Percentiles rank a stretch among this genome's conserved stretches.
Evolutionary conservation across 176 grass and related monocot genomes (phyloP).

Genomic region (Alopecurus myosuroides): DNA sequence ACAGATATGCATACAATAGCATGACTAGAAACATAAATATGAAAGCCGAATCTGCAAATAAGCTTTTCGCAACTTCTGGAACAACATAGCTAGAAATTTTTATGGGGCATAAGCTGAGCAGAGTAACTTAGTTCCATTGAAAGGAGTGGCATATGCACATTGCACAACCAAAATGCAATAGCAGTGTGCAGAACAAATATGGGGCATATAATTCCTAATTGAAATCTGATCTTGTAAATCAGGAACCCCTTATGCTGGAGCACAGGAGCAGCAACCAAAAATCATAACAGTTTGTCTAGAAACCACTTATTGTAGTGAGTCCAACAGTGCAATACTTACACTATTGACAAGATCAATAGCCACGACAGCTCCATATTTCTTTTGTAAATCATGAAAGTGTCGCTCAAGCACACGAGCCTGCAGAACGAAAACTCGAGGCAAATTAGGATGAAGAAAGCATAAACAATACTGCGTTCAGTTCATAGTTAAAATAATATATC

Average conservation of each 20-base stretch:
- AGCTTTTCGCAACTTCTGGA: not conserved
- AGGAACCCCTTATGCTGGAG: not conserved
- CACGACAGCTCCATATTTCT: conserved; percentile 83
- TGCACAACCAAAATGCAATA: not conserved
- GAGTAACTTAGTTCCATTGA: not conserved
- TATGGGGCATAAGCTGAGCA: not conserved
- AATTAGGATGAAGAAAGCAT: conserved; percentile 13
- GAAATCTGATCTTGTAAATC: not conserved
- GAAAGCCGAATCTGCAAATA: not conserved
- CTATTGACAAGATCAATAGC: conserved; percentile 85
- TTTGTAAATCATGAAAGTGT: conserved; percentile 80
- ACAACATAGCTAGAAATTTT: not conserved
- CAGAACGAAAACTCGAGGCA: conserved; percentile 2
- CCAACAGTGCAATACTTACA: conserved; percentile 33
- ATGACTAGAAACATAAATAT: not conserved
- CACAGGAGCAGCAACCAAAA: not conserved
- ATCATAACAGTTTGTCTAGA: not conserved
- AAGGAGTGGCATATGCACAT: not conserved
- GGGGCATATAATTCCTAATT: not conserved
- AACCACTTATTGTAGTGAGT: not conserved
- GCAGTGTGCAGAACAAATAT: not conserved
- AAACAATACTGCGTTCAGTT: not conserved
- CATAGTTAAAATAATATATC: not conserved
- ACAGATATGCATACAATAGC: not conserved
- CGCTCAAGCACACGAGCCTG: conserved; percentile 70